These are phyloP conservation scores for Trichoderma koningiopsis DNA, from an alignment of 2,329 filamentous ascomycete species.

Conservation along the genomic window DNA sequence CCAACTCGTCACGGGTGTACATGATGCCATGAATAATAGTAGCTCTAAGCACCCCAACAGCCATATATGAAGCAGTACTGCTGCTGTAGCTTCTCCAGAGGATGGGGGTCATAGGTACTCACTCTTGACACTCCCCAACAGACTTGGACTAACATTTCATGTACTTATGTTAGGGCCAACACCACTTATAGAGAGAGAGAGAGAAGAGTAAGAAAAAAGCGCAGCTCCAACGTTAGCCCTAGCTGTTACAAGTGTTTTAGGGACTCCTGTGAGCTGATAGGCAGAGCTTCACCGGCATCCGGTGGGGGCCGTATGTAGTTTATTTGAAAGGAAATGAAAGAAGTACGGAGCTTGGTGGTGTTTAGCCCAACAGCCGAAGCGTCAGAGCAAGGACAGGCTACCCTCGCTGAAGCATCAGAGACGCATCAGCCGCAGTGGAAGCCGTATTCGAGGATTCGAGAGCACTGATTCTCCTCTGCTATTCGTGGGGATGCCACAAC, in stretches of 20 bases:
- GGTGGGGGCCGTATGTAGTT: neutral
- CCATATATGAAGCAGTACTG: neutral
- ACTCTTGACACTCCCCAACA: neutral
- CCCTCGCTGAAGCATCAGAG: neutral
- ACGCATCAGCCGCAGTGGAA: neutral
- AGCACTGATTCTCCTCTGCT: neutral
- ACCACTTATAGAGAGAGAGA: neutral
- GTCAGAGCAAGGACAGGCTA: neutral
- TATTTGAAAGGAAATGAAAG: neutral
- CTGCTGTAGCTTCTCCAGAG: neutral
- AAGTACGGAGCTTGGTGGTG: neutral
- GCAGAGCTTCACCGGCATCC: neutral
- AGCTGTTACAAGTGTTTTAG: conserved; percentile 13
- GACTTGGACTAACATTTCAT: neutral
- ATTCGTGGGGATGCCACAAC: neutral
- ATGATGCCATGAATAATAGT: neutral
- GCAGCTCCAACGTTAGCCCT: neutral
- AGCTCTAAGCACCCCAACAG: neutral
- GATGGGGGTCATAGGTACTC: neutral
- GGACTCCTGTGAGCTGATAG: neutral
- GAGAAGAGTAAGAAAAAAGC: neutral
- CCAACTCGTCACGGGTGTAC: neutral
- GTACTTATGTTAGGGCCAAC: neutral
- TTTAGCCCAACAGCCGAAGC: neutral
- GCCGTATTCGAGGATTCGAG: neutral